Evolutionary conservation across 257 asterid genomes (phyloP).

Genomic region (Paulownia fortunei): DNA sequence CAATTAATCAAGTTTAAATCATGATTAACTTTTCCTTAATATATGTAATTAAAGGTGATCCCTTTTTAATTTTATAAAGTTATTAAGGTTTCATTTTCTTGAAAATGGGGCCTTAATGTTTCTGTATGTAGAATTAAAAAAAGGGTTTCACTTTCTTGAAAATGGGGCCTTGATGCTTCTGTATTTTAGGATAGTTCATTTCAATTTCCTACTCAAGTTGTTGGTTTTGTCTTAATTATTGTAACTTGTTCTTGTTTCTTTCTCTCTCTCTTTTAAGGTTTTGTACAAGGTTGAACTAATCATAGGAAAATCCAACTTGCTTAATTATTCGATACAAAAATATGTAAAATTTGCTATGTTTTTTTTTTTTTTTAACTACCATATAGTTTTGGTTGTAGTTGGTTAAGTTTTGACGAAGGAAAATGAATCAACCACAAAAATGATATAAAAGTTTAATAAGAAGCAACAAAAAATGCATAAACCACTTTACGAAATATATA

Average conservation of each 20-base stretch:
- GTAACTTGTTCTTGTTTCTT: not conserved
- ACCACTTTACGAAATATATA: too few species aligned
- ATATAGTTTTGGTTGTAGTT: too few species aligned
- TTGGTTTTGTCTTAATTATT: slow-evolving; percentile 1
- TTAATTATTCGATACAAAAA: too few species aligned
- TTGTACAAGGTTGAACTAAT: not conserved
- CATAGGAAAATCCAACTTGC: not conserved
- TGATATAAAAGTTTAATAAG: too few species aligned
- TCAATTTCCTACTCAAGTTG: not conserved
- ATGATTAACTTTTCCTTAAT: not conserved
- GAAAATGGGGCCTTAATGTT: slow-evolving; percentile 20
- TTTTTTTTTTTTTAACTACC: not conserved
- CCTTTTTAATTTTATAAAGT: slow-evolving; percentile 4
- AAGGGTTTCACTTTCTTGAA: not conserved
- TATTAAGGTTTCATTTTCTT: not conserved
- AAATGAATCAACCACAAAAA: too few species aligned
- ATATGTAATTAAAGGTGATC: not conserved
- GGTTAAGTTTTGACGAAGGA: too few species aligned
- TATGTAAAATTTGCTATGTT: too few species aligned
- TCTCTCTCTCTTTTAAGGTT: not conserved
- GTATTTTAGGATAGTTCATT: not conserved
- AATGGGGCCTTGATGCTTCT: slow-evolving; percentile 1
- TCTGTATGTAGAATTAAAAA: not conserved
- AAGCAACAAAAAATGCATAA: too few species aligned
- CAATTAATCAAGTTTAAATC: not conserved